Conservation (phyloP, 1,139 yeast genomes). For the Yamadazyma mexicana region DNA sequence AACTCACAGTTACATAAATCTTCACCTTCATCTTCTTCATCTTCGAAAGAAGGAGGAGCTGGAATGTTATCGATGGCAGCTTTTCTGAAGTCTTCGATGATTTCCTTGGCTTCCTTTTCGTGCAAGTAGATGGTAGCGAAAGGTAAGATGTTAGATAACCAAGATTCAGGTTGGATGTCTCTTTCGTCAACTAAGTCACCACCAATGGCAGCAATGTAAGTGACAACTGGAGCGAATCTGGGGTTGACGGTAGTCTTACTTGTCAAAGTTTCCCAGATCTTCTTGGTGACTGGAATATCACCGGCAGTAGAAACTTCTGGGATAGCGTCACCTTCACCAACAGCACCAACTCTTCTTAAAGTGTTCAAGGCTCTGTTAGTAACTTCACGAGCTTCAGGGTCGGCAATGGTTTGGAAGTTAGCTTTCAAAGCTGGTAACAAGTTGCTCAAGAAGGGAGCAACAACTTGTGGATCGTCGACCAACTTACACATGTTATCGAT, state of each 20-base stretch:
- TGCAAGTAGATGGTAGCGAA: slow-evolving; percentile 95
- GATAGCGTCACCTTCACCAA: slow-evolving; percentile 81
- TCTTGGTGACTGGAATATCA: slow-evolving; percentile 85
- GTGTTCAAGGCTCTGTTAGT: slow-evolving; percentile 96
- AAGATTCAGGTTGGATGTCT: slow-evolving; percentile 86
- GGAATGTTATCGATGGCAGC: slow-evolving; percentile 98
- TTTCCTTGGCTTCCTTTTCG: slow-evolving; percentile 86
- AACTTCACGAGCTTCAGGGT: slow-evolving; percentile 99
- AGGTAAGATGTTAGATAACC: slow-evolving; percentile 87
- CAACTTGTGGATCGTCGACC: slow-evolving; percentile 99
- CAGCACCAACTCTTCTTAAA: slow-evolving; percentile 98
- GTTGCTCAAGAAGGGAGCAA: slow-evolving; percentile 97
- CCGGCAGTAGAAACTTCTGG: slow-evolving; percentile 99
- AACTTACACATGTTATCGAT: slow-evolving; percentile 99
- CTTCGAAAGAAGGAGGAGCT: slow-evolving; percentile 91
- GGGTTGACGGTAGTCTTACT: slow-evolving; percentile 60
- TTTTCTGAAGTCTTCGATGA: slow-evolving; percentile 94
- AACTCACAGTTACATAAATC: slow-evolving; percentile 99
- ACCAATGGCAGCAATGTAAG: slow-evolving; percentile 92
- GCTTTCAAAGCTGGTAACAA: slow-evolving; percentile 94
- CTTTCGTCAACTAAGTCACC: slow-evolving; percentile 99
- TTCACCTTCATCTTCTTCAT: slow-evolving; percentile 99
- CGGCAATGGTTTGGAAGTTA: slow-evolving; percentile 95
- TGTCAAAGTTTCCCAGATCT: slow-evolving; percentile 73
- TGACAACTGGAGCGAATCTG: slow-evolving; percentile 76